Percentiles rank a stretch among this genome's conserved stretches.
Conservation (phyloP, 345 rosid genomes). For the Lumnitzera racemosa region DNA sequence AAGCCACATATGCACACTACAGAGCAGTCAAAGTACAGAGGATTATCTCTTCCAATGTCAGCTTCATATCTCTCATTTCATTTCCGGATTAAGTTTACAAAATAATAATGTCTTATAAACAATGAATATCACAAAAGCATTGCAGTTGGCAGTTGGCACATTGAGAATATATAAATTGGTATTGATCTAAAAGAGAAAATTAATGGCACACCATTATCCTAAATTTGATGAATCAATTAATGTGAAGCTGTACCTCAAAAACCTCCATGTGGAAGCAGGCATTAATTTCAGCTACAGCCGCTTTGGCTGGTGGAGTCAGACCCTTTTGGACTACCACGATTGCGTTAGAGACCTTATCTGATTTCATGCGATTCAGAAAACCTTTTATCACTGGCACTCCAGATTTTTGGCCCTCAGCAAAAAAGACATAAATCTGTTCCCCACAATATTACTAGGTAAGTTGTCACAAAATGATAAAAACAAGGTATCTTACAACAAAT, state of each 20-base stretch:
- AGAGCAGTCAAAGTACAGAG: no score
- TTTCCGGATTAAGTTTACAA: no score
- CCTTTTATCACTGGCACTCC: conserved; percentile 36
- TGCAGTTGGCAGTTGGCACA: no score
- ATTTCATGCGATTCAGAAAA: conserved; percentile 32
- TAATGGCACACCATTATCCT: not conserved
- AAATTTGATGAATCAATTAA: not conserved
- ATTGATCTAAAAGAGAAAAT: not conserved
- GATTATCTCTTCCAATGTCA: no score
- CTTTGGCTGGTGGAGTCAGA: conserved; percentile 32
- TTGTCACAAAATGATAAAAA: not conserved
- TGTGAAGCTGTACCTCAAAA: conserved; percentile 27
- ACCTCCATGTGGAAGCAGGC: conserved; percentile 35
- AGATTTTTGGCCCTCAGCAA: conserved; percentile 39
- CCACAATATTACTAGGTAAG: not conserved
- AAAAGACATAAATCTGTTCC: conserved; percentile 46
- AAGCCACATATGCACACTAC: no score
- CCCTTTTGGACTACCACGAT: conserved; percentile 38
- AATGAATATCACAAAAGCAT: no score
- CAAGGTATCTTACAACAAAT: no score
- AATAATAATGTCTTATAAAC: no score
- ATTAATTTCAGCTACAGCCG: conserved; percentile 25
- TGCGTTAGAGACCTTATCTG: conserved; percentile 28
- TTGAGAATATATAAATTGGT: no score
- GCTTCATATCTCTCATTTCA: no score